These are phyloP conservation scores for Podospora anserina DNA, from an alignment of 495 filamentous ascomycete genomes.

Conservation along the genomic window DNA sequence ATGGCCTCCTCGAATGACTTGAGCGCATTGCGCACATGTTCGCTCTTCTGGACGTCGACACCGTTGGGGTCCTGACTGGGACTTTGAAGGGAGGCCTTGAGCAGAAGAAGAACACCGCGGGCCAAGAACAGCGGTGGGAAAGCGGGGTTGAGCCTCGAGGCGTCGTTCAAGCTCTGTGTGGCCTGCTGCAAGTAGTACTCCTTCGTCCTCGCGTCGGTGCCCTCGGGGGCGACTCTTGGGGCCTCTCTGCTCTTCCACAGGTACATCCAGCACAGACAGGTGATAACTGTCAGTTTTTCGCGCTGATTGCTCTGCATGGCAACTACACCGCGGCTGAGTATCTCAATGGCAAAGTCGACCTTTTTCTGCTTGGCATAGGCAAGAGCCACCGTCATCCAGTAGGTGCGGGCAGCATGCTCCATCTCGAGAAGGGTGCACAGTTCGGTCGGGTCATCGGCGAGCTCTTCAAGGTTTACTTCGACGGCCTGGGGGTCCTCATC, in stretches of 20 bases:
- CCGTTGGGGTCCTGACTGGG: slow-evolving; percentile 64
- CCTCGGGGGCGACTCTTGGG: slow-evolving; percentile 68
- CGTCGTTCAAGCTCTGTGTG: slow-evolving; percentile 87
- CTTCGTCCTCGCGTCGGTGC: slow-evolving; percentile 78
- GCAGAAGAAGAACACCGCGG: slow-evolving; percentile 82
- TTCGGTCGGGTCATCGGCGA: slow-evolving; percentile 93
- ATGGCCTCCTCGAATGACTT: slow-evolving; percentile 94
- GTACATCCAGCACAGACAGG: slow-evolving; percentile 87
- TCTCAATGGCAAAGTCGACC: slow-evolving; percentile 90
- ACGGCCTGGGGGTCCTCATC: slow-evolving; percentile 78
- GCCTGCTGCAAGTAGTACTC: slow-evolving; percentile 90
- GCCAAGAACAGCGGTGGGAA: slow-evolving; percentile 86
- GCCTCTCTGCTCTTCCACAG: slow-evolving; percentile 88
- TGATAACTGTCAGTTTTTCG: slow-evolving; percentile 81
- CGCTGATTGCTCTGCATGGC: slow-evolving; percentile 69
- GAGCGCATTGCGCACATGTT: slow-evolving; percentile 73
- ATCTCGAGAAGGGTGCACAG: slow-evolving; percentile 91
- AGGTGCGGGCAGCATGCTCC: slow-evolving; percentile 78
- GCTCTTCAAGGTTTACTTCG: slow-evolving; percentile 85
- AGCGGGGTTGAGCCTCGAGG: slow-evolving; percentile 85
- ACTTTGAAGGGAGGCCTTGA: slow-evolving; percentile 79
- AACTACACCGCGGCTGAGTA: slow-evolving; percentile 75
- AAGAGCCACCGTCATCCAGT: slow-evolving; percentile 93
- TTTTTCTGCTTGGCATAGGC: slow-evolving; percentile 97
- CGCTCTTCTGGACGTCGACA: slow-evolving; percentile 70